phyloP scores from a whole-genome alignment of 2,329 filamentous ascomycete species.

The Diaporthe citrichinensis region DNA sequence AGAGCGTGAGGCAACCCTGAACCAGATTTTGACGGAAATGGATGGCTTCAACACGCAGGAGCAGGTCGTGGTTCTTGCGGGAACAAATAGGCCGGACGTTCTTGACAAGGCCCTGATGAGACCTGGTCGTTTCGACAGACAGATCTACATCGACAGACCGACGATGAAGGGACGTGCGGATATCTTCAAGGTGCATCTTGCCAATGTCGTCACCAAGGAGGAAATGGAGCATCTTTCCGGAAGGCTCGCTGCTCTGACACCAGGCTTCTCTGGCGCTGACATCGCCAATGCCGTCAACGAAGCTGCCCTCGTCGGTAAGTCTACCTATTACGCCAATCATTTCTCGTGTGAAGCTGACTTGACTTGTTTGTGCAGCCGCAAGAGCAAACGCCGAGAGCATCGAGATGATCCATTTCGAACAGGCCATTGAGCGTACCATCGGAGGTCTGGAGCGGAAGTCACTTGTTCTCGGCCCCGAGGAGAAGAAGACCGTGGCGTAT shows the following conservation, averaged over 20 bases:
- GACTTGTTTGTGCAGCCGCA: slow-evolving; percentile 72
- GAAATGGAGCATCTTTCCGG: slow-evolving; percentile 90
- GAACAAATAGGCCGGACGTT: slow-evolving; percentile 95
- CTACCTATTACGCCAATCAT: background rate
- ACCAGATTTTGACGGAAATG: slow-evolving; percentile 99
- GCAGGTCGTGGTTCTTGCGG: slow-evolving; percentile 95
- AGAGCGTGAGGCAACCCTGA: slow-evolving; percentile 95
- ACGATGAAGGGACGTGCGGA: slow-evolving; percentile 98
- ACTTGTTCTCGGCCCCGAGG: slow-evolving; percentile 89
- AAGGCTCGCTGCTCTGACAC: slow-evolving; percentile 90
- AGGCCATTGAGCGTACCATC: slow-evolving; percentile 96
- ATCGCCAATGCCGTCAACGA: slow-evolving; percentile 99
- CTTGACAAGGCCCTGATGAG: slow-evolving; percentile 97
- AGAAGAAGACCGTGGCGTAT: slow-evolving; percentile 77
- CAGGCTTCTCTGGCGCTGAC: slow-evolving; percentile 96
- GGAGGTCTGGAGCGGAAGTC: slow-evolving; percentile 98
- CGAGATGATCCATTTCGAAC: slow-evolving; percentile 92
- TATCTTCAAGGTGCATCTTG: slow-evolving; percentile 94
- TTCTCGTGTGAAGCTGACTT: slow-evolving; percentile 11
- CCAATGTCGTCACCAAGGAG: slow-evolving; percentile 94
- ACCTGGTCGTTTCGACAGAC: slow-evolving; percentile 95
- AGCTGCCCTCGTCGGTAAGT: slow-evolving; percentile 92
- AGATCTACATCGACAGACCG: slow-evolving; percentile 94
- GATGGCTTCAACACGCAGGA: slow-evolving; percentile 98
- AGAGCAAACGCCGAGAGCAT: slow-evolving; percentile 85